Evolutionary conservation across 768 basidiomycete species (phyloP), one percentile per base, ranked within the genome.

Genomic region (Nidularia pulvinata): DNA sequence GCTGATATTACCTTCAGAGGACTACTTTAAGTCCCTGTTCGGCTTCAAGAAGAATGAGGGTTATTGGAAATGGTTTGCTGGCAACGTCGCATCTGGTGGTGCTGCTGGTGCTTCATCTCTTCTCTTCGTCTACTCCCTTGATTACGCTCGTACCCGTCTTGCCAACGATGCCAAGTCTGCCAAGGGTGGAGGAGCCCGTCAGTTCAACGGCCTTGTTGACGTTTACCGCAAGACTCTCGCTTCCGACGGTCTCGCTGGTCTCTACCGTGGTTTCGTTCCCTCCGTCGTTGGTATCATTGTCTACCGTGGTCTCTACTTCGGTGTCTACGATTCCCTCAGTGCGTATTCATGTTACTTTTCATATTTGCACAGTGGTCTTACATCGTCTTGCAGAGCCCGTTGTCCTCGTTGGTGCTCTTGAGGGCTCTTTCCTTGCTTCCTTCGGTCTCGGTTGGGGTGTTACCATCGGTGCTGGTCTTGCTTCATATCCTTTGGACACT

Each of bases 211-310:
- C 71, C 81, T 99, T 52, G 83, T 98, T 59, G 97, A 98, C 69
- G 95, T 97, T 59, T 97, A 97, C 84, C 88, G 70, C 69, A 98
- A 98, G 88, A 98, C 96, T 51, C 87, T 98, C 65, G 95, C 95
- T 33, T 86, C 93, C 32, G 97, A 99, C 69, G 97, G 97, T 87
- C 79, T 99, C 65, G 93, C 90, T 59, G 97, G 97, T 83, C 94
- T 99, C 66, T 99, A 98, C 85, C 95, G 97, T 83, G 97, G 97
- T 57, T 98, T 99, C 77, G 87, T 98, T 52, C 97, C 97, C 59
- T 98, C 96, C 56, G 97, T 99, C 58, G 95, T 94, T 63, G 97
- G 97, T 77, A 99, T 99, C 80, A 87, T 99, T 64, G 96, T 98
- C 70, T 98, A 98, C 84, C 95, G 96, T 79, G 96, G 96, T 86